phyloP scores from a whole-genome alignment of 495 filamentous ascomycete species.

The Aspergillus leporis region DNA sequence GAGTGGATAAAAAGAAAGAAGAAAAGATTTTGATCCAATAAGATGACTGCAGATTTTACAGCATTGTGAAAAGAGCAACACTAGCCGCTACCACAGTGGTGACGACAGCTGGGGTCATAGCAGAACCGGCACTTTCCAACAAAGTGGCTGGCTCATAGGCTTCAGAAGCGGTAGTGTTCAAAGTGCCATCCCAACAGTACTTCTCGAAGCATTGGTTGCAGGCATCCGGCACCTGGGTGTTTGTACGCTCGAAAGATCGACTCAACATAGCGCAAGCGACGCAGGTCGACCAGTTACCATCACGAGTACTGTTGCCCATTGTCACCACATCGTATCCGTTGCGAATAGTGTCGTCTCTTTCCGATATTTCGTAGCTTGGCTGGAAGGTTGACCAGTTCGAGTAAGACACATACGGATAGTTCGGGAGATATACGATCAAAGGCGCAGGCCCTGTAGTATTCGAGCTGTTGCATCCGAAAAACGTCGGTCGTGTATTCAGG shows the following conservation, averaged over 20 bases:
- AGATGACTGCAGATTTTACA: slow-evolving; percentile 11
- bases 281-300: slow-evolving; percentile 72
- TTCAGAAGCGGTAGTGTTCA: slow-evolving; percentile 31
- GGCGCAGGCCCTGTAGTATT: slow-evolving; percentile 61
- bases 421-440: slow-evolving; percentile 87
- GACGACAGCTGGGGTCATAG: slow-evolving; percentile 20
- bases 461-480: slow-evolving; percentile 83
- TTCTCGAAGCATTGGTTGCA: slow-evolving; percentile 73
- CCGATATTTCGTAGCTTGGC: slow-evolving; percentile 55
- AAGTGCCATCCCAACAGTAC: slow-evolving; percentile 72
- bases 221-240: slow-evolving; percentile 59
- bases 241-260: slow-evolving; percentile 68
- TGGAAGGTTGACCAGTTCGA: slow-evolving; percentile 78
- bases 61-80: slow-evolving; percentile 27
- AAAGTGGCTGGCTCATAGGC: slow-evolving; percentile 32
- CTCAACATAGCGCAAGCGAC: slow-evolving; percentile 88
- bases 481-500: slow-evolving; percentile 81
- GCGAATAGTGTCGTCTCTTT: slow-evolving; percentile 74
- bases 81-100: slow-evolving; percentile 23
- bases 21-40: background rate
- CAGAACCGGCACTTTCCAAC: slow-evolving; percentile 19
- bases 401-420: slow-evolving; percentile 70
- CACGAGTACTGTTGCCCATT: slow-evolving; percentile 73
- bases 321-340: slow-evolving; percentile 86
- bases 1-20: background rate